Evolutionary conservation across 345 rosid genomes (phyloP).

Genomic region (Durio zibethinus): DNA sequence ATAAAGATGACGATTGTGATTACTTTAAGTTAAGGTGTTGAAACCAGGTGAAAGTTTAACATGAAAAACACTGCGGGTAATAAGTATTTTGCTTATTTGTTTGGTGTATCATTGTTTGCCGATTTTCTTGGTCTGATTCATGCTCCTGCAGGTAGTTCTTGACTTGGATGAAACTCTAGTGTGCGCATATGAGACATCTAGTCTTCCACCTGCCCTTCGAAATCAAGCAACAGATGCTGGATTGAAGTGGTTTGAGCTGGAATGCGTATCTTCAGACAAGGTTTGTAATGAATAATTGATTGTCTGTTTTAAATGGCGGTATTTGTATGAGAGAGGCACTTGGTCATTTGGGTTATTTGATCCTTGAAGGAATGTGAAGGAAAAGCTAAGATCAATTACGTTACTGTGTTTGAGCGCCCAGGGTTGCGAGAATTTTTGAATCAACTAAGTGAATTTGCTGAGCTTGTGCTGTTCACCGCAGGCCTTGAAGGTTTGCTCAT

Average conservation of each 20-base stretch:
- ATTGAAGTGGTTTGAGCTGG: conserved; percentile 82
- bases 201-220: conserved; percentile 60
- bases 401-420: conserved; percentile 92
- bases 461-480: conserved; percentile 88
- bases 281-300: conserved; percentile 31
- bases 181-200: conserved; percentile 86
- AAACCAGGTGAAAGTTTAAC: conserved; percentile 3
- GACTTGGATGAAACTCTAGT: conserved; percentile 97
- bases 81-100: neutral
- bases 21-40: neutral
- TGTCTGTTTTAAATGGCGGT: conserved; percentile 1
- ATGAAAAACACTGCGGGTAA: neutral
- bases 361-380: conserved; percentile 72
- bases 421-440: conserved; percentile 80
- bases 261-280: conserved; percentile 92
- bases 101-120: neutral
- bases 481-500: conserved; percentile 80
- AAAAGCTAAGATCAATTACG: conserved; percentile 65
- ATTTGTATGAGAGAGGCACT: conserved; percentile 2
- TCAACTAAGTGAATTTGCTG: conserved; percentile 67
- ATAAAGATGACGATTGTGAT: neutral
- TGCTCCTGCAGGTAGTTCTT: conserved; percentile 72
- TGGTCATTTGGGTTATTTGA: conserved; percentile 33
- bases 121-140: neutral
- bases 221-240: conserved; percentile 76